Base-by-base conservation (phyloP, 768 basidiomycete species). In the Fistulinella prunicolor region DNA sequence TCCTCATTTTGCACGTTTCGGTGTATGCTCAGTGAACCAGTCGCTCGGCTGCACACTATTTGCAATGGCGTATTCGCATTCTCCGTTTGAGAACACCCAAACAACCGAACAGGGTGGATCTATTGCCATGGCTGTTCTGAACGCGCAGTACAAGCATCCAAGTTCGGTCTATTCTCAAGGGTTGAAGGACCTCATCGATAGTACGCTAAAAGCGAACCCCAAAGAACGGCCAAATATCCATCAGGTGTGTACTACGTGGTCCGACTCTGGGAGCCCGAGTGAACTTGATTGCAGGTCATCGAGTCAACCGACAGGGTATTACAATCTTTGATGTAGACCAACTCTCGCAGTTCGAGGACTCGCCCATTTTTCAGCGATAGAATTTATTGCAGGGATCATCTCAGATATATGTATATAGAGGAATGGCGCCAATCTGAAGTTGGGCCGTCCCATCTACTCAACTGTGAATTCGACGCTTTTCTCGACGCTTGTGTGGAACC, bases 81-180 rank as follows among this genome's bases (percentile, higher is more conserved):
- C 95, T 3, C 95, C 95, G 0, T 99, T 99, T 59, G 95, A 99
- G 71, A 94, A 87, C 52, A 81, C 77, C 1, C 89, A 90, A 66
- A 90, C 88, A 6, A 92, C 88, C 3, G 90, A 93, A 57, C 94
- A 96, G 64, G 95, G 95, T 29, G 92, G 92, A 12, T 94, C 91
- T 38, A 93, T 98, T 61, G 94, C 94, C 2, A 95, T 99, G 94
- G 94, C 95, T 0, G 95, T 96, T 41, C 73, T 94, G 51, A 93
- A 89, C 55, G 95, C 93, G 1, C 85, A 89, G 56, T 99, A 94
- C 70, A 86, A 85, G 58, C 93, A 97, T 58, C 94, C 94, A 1
- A 74, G 71, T 45, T 89, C 87, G 3, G 81, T 79, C n/a, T 96
- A 94, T 66, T 90, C 89, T 13, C 82, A 92, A 60, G 89, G 87